These are phyloP conservation scores for Trichophyton simii DNA, from an alignment of 2,329 filamentous ascomycete species.

Conservation along the genomic window DNA sequence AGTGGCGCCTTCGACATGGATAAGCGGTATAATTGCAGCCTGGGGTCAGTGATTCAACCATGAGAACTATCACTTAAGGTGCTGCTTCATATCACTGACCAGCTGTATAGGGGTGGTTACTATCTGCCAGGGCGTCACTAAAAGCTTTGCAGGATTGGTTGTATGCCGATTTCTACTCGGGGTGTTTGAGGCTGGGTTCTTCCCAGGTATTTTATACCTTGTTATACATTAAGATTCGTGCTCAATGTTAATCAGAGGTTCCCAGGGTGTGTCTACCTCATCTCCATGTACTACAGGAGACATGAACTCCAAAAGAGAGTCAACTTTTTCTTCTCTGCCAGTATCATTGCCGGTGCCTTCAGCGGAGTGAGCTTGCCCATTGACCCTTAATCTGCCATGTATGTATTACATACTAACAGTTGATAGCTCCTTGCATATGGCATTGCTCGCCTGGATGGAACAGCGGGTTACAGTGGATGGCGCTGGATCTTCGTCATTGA, in stretches of 20 bases:
- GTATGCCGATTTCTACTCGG: conserved; percentile 27
- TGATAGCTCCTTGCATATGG: conserved; percentile 31
- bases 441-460: conserved; percentile 30
- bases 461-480: conserved; percentile 30
- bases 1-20: conserved; percentile 30
- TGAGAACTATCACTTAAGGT: conserved; percentile 8
- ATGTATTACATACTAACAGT: background rate
- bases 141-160: conserved; percentile 29
- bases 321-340: conserved; percentile 25
- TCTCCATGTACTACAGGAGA: conserved; percentile 29
- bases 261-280: conserved; percentile 20
- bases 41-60: conserved; percentile 16
- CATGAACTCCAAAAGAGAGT: conserved; percentile 30
- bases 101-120: conserved; percentile 27
- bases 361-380: conserved; percentile 21
- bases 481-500: conserved; percentile 41
- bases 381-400: background rate
- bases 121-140: conserved; percentile 32
- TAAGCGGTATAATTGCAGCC: conserved; percentile 32
- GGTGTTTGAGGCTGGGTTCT: conserved; percentile 28
- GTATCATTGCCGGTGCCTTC: conserved; percentile 30
- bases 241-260: background rate
- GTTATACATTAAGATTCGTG: background rate
- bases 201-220: conserved; percentile 20
- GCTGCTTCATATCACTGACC: background rate